Percentiles rank a stretch among this genome's conserved stretches.
phyloP scores from a whole-genome alignment of 2,329 filamentous ascomycete genomes.

The Colletotrichum australisinense region DNA sequence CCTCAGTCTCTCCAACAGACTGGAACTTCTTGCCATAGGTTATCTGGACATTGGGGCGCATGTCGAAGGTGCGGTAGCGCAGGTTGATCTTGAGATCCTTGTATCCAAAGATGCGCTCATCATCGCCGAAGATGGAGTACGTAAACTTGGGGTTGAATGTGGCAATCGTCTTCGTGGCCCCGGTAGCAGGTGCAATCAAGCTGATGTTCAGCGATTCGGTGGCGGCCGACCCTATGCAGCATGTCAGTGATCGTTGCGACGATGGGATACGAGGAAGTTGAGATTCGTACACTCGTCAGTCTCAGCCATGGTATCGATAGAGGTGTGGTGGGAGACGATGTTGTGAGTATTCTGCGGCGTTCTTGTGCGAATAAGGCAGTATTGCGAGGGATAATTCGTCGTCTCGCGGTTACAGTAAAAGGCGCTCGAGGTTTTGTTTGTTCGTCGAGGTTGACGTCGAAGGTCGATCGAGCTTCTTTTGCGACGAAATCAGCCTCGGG shows the following conservation, averaged over 20 bases:
- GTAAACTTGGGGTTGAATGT: constrained; percentile 89
- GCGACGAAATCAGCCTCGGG: constrained; percentile 5
- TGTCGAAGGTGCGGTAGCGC: constrained; percentile 74
- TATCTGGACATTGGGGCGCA: constrained; percentile 81
- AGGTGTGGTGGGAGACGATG: neutral
- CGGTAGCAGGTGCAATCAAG: constrained; percentile 62
- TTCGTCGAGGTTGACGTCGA: neutral
- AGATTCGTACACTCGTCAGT: constrained; percentile 27
- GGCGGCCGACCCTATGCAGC: constrained; percentile 64
- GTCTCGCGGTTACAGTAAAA: neutral
- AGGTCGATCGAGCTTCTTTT: neutral
- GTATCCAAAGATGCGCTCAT: constrained; percentile 92
- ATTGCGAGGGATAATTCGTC: neutral
- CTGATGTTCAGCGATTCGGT: constrained; percentile 73
- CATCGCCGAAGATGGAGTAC: constrained; percentile 93
- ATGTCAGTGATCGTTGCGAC: neutral
- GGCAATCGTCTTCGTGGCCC: constrained; percentile 66
- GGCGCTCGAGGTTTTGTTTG: neutral
- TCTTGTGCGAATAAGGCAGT: neutral
- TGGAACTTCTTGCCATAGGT: constrained; percentile 79
- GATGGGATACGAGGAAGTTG: neutral
- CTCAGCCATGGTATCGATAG: constrained; percentile 23
- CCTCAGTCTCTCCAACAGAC: constrained; percentile 70
- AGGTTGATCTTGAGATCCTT: constrained; percentile 82
- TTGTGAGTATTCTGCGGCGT: neutral